These are phyloP conservation scores for Cystobasidium slooffiae DNA, from an alignment of 1,284 basidiomycete genomes.

Conservation along the genomic window DNA sequence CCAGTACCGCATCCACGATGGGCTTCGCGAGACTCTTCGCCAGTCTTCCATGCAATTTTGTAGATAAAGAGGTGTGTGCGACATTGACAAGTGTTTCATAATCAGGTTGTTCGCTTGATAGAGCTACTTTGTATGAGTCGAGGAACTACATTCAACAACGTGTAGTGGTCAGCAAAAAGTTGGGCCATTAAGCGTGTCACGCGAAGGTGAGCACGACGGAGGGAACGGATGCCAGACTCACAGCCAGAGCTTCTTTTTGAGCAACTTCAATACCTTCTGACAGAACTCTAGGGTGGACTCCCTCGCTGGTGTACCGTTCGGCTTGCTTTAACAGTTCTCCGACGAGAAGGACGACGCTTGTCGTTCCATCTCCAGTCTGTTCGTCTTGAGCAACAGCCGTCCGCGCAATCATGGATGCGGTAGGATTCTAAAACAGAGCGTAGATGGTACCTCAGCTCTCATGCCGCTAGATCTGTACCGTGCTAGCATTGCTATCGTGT, in stretches of 20 bases:
- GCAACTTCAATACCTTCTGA: constrained; percentile 95
- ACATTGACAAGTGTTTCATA: constrained; percentile 89
- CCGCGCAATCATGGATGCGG: constrained; percentile 97
- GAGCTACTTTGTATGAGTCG: constrained; percentile 77
- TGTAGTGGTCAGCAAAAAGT: neutral
- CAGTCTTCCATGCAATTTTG: constrained; percentile 82
- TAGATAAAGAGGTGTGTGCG: constrained; percentile 90
- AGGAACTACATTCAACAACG: constrained; percentile 69
- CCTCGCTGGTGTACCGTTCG: constrained; percentile 96
- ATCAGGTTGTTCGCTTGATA: constrained; percentile 67
- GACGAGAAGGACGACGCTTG: constrained; percentile 93
- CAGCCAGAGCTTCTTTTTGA: constrained; percentile 88
- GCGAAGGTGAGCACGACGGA: neutral
- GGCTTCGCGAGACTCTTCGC: constrained; percentile 88
- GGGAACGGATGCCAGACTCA: constrained; percentile 59
- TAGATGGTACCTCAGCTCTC: neutral
- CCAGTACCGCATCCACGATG: constrained; percentile 92
- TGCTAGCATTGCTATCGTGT: neutral
- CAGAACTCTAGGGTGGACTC: constrained; percentile 96
- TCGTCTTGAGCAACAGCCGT: constrained; percentile 99
- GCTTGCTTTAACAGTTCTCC: constrained; percentile 98
- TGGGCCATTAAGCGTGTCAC: neutral
- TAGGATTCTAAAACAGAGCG: constrained; percentile 71
- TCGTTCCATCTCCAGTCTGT: constrained; percentile 98
- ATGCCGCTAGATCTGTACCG: constrained; percentile 27